Evolutionary conservation across 2,329 filamentous ascomycete genomes (phyloP), one percentile per base, ranked within the genome.

Genomic region (Diaporthe sp.): DNA sequence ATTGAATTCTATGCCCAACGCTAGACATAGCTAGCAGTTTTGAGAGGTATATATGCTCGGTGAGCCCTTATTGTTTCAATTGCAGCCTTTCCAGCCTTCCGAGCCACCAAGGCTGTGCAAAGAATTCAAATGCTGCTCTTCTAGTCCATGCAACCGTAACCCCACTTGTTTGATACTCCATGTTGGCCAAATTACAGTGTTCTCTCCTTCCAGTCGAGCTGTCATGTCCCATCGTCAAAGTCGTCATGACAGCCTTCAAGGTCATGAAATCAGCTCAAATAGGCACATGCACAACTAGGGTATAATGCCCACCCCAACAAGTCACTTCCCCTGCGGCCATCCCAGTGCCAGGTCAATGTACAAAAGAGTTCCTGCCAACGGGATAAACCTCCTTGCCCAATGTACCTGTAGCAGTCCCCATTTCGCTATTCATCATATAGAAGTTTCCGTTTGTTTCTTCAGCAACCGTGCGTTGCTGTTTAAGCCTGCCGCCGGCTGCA

Each of bases 321-420:
- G n/a, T 53, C 63, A 51, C 22, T 28, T 34, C 47, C 47, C 10
- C 4, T 6, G 17, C 20, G 31, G 47, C 22, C 47, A 70, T 9
- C 65, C 37, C n/a, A 70, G 47, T 53, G 49, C 47, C 34, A 39
- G 47, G 28, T 39, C 55, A 55, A 42, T 70, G n/a, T 70, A 70
- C 65, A 70, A 9, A n/a, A 22, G 1, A 25, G n/a, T 13, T 31
- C 49, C 65, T 42, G 28, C 22, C 25, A 53, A 70, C n/a, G n/a
- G 6, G 25, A 31, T 15, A n/a, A 13, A 42, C 13, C 34, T 34
- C 34, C n/a, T 39, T 34, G 5, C 34, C 65, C 31, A 28, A 15
- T 39, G 17, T 55, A 53, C 17, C n/a, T 39, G 15, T 55, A 42
- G n/a, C 65, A 70, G n/a, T 42, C 9, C 8, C 31, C 4, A 42